Conservation (phyloP, 495 filamentous ascomycete genomes). For the Glutinoglossum americanum region DNA sequence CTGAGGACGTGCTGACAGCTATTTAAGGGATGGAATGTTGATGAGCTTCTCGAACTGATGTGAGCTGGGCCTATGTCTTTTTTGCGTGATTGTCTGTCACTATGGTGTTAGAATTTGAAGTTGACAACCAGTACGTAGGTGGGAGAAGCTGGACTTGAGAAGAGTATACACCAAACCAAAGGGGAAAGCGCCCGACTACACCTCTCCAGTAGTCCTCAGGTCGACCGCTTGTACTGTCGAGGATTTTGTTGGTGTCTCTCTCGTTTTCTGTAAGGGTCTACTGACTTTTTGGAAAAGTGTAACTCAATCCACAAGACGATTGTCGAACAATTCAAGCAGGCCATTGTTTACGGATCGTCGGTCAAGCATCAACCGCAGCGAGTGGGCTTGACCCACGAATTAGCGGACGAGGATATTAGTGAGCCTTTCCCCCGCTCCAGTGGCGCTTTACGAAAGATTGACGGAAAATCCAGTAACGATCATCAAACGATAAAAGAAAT, state of each 20-base stretch:
- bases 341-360: constrained; percentile 89
- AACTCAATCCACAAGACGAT: constrained; percentile 93
- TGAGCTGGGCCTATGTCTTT: constrained; percentile 14
- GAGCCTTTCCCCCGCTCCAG: constrained; percentile 18
- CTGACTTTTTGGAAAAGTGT: constrained; percentile 37
- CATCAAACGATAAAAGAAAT: constrained; percentile 55
- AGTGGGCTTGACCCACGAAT: constrained; percentile 76
- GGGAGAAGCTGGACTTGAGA: constrained; percentile 81
- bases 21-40: constrained; percentile 67
- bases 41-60: constrained; percentile 92
- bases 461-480: constrained; percentile 48
- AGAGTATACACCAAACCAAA: constrained; percentile 97
- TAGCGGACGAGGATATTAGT: constrained; percentile 96
- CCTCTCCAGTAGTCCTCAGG: constrained; percentile 71
- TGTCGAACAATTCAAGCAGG: constrained; percentile 83
- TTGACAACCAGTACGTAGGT: constrained; percentile 15
- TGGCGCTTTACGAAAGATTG: neutral
- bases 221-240: constrained; percentile 71
- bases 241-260: constrained; percentile 58
- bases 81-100: constrained; percentile 1
- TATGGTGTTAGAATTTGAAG: neutral
- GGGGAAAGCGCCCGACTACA: constrained; percentile 84
- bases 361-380: constrained; percentile 98
- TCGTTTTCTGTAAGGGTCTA: constrained; percentile 3
- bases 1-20: neutral